phyloP scores from a whole-genome alignment of 1,284 basidiomycete genomes.

The Apiotrichum mycotoxinovorans region DNA sequence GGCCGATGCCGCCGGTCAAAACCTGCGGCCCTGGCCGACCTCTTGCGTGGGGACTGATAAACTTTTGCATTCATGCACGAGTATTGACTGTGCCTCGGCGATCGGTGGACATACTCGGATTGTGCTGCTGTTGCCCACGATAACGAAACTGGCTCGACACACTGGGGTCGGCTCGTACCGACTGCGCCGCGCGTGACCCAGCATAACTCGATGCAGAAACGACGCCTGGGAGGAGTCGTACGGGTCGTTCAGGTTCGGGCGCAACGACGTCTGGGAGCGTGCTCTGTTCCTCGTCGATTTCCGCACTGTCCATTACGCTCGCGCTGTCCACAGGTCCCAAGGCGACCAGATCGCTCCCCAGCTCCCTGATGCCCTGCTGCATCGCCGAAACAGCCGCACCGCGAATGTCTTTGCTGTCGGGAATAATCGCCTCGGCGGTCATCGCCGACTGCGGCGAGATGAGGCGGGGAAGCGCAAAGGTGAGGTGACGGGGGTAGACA shows the following conservation, averaged over 20 bases:
- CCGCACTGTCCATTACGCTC: conserved; percentile 6
- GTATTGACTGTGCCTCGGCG: not conserved
- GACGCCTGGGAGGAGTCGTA: not conserved
- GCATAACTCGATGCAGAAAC: not conserved
- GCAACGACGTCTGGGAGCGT: not conserved
- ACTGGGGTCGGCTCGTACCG: not conserved
- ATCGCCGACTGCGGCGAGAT: conserved; percentile 20
- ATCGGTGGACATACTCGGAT: not conserved
- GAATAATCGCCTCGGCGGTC: conserved; percentile 5
- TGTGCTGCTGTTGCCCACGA: not conserved
- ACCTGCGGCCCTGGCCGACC: not conserved
- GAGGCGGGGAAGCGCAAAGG: conserved; percentile 51
- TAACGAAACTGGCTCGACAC: not conserved
- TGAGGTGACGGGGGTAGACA: conserved; percentile 54
- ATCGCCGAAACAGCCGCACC: conserved; percentile 7
- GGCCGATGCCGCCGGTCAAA: not conserved
- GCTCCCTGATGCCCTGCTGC: conserved; percentile 11
- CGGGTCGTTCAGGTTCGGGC: too few relatives aligned
- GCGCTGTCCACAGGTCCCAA: conserved; percentile 14
- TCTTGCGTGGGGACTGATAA: not conserved
- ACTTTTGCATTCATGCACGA: not conserved
- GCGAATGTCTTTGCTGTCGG: conserved; percentile 12
- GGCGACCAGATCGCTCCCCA: conserved; percentile 15
- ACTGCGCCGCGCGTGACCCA: not conserved
- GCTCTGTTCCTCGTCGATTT: not conserved